Evolutionary conservation across 2,329 filamentous ascomycete genomes (phyloP).

Genomic region (Colletotrichum aenigma): DNA sequence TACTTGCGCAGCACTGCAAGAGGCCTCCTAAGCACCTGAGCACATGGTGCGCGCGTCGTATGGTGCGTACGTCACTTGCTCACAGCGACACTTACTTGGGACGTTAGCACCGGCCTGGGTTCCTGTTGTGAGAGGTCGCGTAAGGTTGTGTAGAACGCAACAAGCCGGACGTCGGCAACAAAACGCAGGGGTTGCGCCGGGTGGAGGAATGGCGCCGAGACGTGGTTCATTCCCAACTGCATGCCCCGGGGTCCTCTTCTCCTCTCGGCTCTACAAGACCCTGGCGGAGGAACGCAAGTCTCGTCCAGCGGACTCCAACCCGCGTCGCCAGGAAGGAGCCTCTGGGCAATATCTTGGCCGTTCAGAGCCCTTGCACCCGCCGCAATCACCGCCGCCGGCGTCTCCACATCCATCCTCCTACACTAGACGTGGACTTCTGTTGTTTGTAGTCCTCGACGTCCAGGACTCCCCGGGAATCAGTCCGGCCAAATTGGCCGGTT

Average conservation of each 20-base stretch:
- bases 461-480: neutral
- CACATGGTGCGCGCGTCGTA: neutral
- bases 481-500: neutral
- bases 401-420: neutral
- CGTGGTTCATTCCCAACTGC: neutral
- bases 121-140: neutral
- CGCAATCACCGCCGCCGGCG: neutral
- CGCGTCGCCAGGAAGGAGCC: neutral
- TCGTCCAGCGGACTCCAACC: neutral
- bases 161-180: neutral
- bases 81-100: neutral
- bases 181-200: neutral
- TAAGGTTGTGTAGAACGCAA: neutral
- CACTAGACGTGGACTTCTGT: neutral
- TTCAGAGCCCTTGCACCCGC: neutral
- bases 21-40: conserved; percentile 9
- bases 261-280: neutral
- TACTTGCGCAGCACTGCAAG: conserved; percentile 3
- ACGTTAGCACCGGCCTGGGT: neutral
- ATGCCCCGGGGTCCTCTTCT: neutral
- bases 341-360: conserved; percentile 11
- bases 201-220: neutral
- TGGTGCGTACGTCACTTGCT: conserved; percentile 13
- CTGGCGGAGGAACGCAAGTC: neutral
- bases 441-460: neutral